Base-by-base conservation (phyloP, 805 yeast genomes). In the Tetrapisispora taiwanensis region DNA sequence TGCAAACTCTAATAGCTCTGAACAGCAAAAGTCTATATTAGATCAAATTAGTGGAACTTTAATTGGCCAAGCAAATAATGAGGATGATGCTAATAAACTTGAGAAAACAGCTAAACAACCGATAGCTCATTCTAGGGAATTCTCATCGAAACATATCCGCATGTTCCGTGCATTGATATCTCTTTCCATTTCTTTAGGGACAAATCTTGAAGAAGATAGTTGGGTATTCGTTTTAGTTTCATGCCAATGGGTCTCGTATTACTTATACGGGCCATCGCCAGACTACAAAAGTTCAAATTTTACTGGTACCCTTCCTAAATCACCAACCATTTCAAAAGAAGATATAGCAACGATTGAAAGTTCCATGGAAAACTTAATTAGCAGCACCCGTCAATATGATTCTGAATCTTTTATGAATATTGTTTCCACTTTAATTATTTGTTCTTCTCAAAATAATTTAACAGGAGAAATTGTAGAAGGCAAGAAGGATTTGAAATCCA, bases 121-220 rank as follows among this genome's bases (percentile, higher is more conserved):
- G 26, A 34, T 36, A 3, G 44, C 60, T 12, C 70, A 71, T 38
- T 55, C 73, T 1, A 63, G 83, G 47, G 57, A 59, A 28, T 67
- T 84, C 36, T 76, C 79, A 47, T 70, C 84, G 0, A 72, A 95
- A 43, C 87, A 85, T 48, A 72, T 85, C 1, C 71, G 81, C 9
- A 78, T 95, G 51, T 75, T 87, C 33, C 70, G 95, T 41, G 96
- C 95, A 0, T 62, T 90, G 32, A 67, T 81, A 3, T 84, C 86
- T 47, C 67, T 90, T 40, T 88, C 90, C 0, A 73, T 80, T 3
- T 84, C 95, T 0, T 63, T 90, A n/a, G 97, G 96, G 0, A 75
- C 89, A 1, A 74, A 79, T 1, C 68, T 90, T 14, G 74, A 73
- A 6, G 58, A 49, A 1, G 46, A 65, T 3, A 76, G 83, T 28